Percentiles rank a stretch among this genome's conserved stretches.
These are phyloP conservation scores for Daldinia decipiens DNA, from an alignment of 495 filamentous ascomycete genomes.

Conservation along the genomic window DNA sequence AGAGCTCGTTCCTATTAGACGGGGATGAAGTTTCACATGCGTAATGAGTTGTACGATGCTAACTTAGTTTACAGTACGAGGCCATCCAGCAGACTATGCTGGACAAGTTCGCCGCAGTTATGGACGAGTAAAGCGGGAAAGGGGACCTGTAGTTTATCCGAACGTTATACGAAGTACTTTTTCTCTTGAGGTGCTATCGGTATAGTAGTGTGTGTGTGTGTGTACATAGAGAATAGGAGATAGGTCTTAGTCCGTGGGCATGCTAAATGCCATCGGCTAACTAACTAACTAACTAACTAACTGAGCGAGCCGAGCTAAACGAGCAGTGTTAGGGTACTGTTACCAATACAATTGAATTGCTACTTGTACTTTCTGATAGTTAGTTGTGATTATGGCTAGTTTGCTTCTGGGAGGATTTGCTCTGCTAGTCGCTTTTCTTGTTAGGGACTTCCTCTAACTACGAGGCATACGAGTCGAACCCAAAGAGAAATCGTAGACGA, in stretches of 20 bases:
- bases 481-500: not conserved
- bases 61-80: slow-evolving; percentile 73
- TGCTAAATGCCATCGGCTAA: not conserved
- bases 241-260: not conserved
- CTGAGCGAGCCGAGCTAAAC: not conserved
- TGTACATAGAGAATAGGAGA: not conserved
- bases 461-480: too few species aligned
- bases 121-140: slow-evolving; percentile 77
- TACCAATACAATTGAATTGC: slow-evolving; percentile 5
- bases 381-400: not conserved
- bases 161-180: not conserved
- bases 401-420: not conserved
- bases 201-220: not conserved
- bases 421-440: too few species aligned
- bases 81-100: slow-evolving; percentile 87
- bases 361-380: not conserved
- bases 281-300: not conserved
- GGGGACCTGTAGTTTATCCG: not conserved
- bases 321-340: slow-evolving; percentile 2
- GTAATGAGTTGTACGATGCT: slow-evolving; percentile 9
- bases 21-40: slow-evolving; percentile 17
- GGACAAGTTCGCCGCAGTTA: slow-evolving; percentile 93
- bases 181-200: not conserved
- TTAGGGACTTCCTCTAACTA: too few species aligned
- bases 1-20: not conserved